Base-by-base conservation (phyloP, 1,284 basidiomycete genomes). In the Fistulina hepatica region DNA sequence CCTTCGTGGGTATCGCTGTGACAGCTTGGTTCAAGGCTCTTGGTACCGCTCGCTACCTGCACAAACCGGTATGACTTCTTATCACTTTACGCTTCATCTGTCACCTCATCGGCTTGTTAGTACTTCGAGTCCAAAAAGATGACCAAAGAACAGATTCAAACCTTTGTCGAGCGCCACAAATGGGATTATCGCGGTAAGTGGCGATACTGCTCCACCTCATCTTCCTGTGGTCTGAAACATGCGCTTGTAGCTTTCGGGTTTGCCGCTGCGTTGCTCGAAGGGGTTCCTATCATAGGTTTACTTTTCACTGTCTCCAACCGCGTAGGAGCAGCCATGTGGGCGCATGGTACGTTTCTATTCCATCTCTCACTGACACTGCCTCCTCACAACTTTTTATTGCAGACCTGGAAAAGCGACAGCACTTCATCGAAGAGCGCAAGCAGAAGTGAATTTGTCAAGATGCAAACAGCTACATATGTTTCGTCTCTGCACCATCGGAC, bases 321-420 rank as follows among this genome's bases (percentile, higher is more conserved):
- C 9, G 73, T 92, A 20, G 89, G 89, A 2, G 84, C 85, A 2
- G 86, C 85, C 1, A 92, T 93, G 89, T 91, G 86, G 85, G 81
- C 82, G 6, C 74, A 81, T 48, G 84, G 81, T 83, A 48, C 16
- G 70, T 59, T 12, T 21, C 23, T 31, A 19, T 15, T 34, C 23
- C 12, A 3, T 39, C 6, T 3, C 36, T 19, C 13, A 20, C 31
- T 33, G 28, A 20, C 16, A 41, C 27, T 30, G 34, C 35, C 33
- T 27, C 11, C 12, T 33, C 11, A 17, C 40, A 44, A n/a, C 48
- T 30, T 9, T 38, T 27, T 33, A 17, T 17, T 19, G 4, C 42
- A 81, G 78, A 86, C 55, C 56, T 88, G 5, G 83, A 90, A 57
- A 88, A 88, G 54, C 64, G 73, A 10, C 82, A 88, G 51, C 81